These are phyloP conservation scores for Akanthomyces muscarius DNA, from an alignment of 2,329 filamentous ascomycete species.

Conservation along the genomic window DNA sequence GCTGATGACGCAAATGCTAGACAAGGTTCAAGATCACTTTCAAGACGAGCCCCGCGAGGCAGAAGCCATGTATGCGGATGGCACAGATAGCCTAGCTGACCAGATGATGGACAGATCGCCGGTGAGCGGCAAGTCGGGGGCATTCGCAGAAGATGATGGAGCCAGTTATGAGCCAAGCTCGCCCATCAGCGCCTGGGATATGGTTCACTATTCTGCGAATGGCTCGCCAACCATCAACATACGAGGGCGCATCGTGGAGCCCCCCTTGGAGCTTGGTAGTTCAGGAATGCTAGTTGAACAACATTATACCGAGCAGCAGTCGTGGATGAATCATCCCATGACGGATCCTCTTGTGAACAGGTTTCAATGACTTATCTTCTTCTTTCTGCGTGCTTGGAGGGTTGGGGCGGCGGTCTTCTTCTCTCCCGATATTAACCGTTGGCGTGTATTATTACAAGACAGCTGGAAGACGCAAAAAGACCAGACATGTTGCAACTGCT, in stretches of 20 bases:
- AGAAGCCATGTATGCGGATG: neutral
- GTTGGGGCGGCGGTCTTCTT: neutral
- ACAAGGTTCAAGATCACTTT: conserved; percentile 10
- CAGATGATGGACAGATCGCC: conserved; percentile 3
- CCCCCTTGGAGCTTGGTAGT: conserved; percentile 4
- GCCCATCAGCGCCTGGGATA: neutral
- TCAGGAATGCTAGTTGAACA: conserved; percentile 12
- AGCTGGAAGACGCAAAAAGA: neutral
- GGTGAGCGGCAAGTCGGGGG: neutral
- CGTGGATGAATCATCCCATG: neutral
- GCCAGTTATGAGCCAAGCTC: conserved; percentile 5
- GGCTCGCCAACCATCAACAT: neutral
- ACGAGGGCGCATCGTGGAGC: neutral
- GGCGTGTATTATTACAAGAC: neutral
- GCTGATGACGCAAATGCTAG: conserved; percentile 11
- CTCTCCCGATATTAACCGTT: neutral
- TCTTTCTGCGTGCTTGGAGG: neutral
- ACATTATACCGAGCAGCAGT: neutral
- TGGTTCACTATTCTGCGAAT: neutral
- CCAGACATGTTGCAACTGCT: neutral
- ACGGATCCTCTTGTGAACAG: conserved; percentile 4
- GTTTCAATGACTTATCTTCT: neutral
- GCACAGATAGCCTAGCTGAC: neutral
- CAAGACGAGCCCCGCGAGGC: neutral
- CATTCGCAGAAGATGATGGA: neutral